Base-by-base conservation (phyloP, 306 rosid species). In the Trichosanthes truncata region DNA sequence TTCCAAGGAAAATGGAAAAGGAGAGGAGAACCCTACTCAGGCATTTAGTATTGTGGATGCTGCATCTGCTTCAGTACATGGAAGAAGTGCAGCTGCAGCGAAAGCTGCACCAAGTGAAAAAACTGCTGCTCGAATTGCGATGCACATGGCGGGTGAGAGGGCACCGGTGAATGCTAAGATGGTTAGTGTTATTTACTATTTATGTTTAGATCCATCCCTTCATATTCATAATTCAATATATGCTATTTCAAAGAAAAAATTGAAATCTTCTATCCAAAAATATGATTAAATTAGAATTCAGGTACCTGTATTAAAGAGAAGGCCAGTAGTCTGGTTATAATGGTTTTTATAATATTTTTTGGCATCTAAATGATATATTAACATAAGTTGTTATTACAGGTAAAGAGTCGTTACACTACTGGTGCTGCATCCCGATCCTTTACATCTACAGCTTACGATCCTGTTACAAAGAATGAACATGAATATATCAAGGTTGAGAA, bases 61-160 rank as follows among this genome's bases (percentile, higher is more conserved):
- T 83, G 98, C 98, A 13, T 96, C 99, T 85, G 99, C 99, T 77
- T 90, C 99, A n/a, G 97, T 96, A 63, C 98, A 96, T 77, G 99
- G 97, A 65, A 91, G 99, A 87, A 93, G 98, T 76, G 99, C 99
- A 18, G 93, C 96, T 80, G 96, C 99, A 36, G 97, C 99, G 46
- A 96, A 92, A 85, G 96, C 97, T 74, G 85, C 94, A 61, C 80
- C 98, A 65, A 84, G 87, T 86, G 97, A 91, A 82, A 96, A 96
- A 89, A 91, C 98, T 79, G 98, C 99, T 41, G 96, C 99, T 66
- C 87, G 97, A 82, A 93, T 96, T 84, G 98, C 99, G 49, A 89
- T 91, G 97, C 98, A 96, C 85, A 81, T 82, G 86, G 93, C 97
- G 52, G 98, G 99, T 82, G 99, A 96, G 78, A 93, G 99, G 86